These are phyloP conservation scores for Alternaria panax DNA, from an alignment of 2,329 filamentous ascomycete genomes.

Conservation along the genomic window DNA sequence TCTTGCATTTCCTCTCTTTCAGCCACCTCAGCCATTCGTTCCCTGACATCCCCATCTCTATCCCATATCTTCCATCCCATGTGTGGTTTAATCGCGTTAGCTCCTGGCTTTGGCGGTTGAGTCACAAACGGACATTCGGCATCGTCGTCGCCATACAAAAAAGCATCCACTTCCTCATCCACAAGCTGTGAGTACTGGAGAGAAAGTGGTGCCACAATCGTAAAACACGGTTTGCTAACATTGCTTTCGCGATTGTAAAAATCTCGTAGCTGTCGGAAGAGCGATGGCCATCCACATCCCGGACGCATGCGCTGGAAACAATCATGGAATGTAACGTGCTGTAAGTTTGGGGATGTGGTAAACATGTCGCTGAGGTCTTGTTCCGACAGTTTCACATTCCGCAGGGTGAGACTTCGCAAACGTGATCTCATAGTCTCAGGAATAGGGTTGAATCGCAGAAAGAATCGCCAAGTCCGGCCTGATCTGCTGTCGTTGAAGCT, in stretches of 20 bases:
- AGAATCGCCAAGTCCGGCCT: neutral
- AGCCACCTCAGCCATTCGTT: conserved; percentile 6
- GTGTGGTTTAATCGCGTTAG: neutral
- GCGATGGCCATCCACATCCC: neutral
- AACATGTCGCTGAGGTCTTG: conserved; percentile 2
- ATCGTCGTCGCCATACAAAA: conserved; percentile 8
- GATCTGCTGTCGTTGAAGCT: conserved; percentile 4
- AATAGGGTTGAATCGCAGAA: neutral
- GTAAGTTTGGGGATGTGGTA: neutral
- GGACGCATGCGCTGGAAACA: neutral
- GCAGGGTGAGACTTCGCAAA: conserved; percentile 5
- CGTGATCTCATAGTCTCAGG: neutral
- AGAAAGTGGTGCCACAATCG: neutral
- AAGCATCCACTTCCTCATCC: conserved; percentile 17
- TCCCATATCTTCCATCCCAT: conserved; percentile 21
- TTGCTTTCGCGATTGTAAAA: neutral
- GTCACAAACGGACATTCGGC: conserved; percentile 15
- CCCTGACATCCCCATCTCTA: conserved; percentile 3
- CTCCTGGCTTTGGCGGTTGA: neutral
- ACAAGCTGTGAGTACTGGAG: conserved; percentile 4
- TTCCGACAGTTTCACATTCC: neutral
- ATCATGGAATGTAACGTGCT: conserved; percentile 3
- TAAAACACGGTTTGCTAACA: neutral
- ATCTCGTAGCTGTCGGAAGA: conserved; percentile 2
- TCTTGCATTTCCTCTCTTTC: neutral